Conservation (phyloP, 495 filamentous ascomycete genomes). For the Xylaria flabelliformis region DNA sequence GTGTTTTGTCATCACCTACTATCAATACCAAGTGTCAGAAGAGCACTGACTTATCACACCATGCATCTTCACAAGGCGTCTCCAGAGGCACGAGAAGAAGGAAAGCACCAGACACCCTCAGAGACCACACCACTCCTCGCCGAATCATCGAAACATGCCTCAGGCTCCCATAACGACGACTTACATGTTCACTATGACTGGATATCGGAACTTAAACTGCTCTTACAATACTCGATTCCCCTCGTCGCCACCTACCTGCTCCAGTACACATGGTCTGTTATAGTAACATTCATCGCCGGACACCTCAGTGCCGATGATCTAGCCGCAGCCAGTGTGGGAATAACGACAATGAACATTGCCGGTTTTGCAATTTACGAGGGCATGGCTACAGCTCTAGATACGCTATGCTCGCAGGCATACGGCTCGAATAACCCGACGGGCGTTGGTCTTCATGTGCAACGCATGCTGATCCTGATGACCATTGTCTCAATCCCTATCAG, state of each 20-base stretch:
- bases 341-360: conserved; percentile 63
- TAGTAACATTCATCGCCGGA: conserved; percentile 74
- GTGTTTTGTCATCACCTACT: not conserved
- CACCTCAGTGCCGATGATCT: conserved; percentile 69
- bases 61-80: not conserved
- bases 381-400: conserved; percentile 75
- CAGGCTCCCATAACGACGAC: not conserved
- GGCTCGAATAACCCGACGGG: conserved; percentile 71
- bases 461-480: conserved; percentile 72
- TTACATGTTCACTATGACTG: conserved; percentile 23
- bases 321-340: conserved; percentile 57
- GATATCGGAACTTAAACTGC: conserved; percentile 37
- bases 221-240: conserved; percentile 65
- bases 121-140: conserved; percentile 24
- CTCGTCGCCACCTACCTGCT: conserved; percentile 75
- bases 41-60: not conserved
- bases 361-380: conserved; percentile 77
- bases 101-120: not conserved
- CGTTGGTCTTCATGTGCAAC: conserved; percentile 75
- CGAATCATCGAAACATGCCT: conserved; percentile 12
- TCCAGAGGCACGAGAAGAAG: conserved; percentile 10
- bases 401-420: conserved; percentile 78
- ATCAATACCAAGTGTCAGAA: not conserved
- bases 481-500: conserved; percentile 69
- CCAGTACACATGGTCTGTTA: conserved; percentile 75